Evolutionary conservation across 257 asterid species (phyloP).

Genomic region (Solanum sitiens): DNA sequence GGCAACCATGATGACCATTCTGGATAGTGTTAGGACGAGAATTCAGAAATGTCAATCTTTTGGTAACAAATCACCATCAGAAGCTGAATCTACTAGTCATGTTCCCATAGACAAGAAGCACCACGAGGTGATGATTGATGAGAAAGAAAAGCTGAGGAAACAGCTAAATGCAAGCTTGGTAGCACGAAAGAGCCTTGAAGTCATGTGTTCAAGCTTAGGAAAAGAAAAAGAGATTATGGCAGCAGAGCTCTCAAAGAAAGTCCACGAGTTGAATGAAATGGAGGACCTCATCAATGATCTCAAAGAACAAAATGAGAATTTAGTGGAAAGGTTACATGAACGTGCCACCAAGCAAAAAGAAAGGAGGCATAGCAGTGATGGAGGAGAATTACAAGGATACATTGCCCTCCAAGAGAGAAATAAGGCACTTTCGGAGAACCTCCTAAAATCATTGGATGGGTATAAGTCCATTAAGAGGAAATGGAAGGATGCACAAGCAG

Average conservation of each 20-base stretch:
- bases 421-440: slow-evolving; percentile 37
- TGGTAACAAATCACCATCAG: slow-evolving; percentile 22
- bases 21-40: slow-evolving; percentile 49
- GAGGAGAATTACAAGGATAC: slow-evolving; percentile 13
- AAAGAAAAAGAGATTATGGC: slow-evolving; percentile 78
- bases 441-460: slow-evolving; percentile 41
- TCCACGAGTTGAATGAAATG: slow-evolving; percentile 40
- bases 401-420: slow-evolving; percentile 41
- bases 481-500: slow-evolving; percentile 39
- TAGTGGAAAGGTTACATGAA: slow-evolving; percentile 36
- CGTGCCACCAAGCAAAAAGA: slow-evolving; percentile 24
- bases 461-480: slow-evolving; percentile 54
- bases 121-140: slow-evolving; percentile 5
- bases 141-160: slow-evolving; percentile 42
- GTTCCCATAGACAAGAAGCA: background rate
- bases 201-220: slow-evolving; percentile 66
- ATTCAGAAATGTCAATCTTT: slow-evolving; percentile 66
- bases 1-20: slow-evolving; percentile 81
- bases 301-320: slow-evolving; percentile 32
- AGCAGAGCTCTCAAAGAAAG: slow-evolving; percentile 42
- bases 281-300: slow-evolving; percentile 51
- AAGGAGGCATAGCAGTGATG: background rate
- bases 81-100: slow-evolving; percentile 6
- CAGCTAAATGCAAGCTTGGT: slow-evolving; percentile 45
- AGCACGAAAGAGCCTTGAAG: slow-evolving; percentile 54